These are phyloP conservation scores for Ambispora gerdemannii DNA, from an alignment of 192 early-diverging fungal genomes.

Conservation along the genomic window DNA sequence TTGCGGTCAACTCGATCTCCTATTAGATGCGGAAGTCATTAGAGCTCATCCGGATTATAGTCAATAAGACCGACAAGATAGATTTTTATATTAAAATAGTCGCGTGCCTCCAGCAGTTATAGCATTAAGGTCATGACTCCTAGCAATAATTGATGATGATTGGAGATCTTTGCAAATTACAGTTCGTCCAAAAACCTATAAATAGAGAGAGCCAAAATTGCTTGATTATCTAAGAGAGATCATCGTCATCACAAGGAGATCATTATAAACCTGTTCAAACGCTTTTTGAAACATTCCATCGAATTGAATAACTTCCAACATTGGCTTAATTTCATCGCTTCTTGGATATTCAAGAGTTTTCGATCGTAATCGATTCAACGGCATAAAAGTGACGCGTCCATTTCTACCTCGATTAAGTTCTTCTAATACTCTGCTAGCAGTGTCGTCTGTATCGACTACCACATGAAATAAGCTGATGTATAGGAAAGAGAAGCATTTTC, in stretches of 20 bases:
- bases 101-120: slow-evolving; percentile 78
- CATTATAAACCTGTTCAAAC: slow-evolving; percentile 66
- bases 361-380: slow-evolving; percentile 82
- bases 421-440: slow-evolving; percentile 73
- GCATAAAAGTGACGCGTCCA: slow-evolving; percentile 94
- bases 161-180: slow-evolving; percentile 84
- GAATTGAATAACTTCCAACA: slow-evolving; percentile 76
- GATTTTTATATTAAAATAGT: not conserved
- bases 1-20: slow-evolving; percentile 90
- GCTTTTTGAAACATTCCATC: slow-evolving; percentile 68
- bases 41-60: slow-evolving; percentile 6
- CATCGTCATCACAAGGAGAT: not conserved
- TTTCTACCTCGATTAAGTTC: slow-evolving; percentile 52
- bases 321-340: slow-evolving; percentile 70
- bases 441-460: slow-evolving; percentile 93
- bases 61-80: slow-evolving; percentile 23
- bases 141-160: slow-evolving; percentile 74
- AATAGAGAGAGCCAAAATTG: not conserved
- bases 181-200: slow-evolving; percentile 80
- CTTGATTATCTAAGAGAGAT: not conserved
- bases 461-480: slow-evolving; percentile 92
- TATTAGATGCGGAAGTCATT: not conserved
- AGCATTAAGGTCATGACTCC: slow-evolving; percentile 69
- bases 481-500: too few species aligned
- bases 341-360: slow-evolving; percentile 56